Evolutionary conservation across 2,329 filamentous ascomycete genomes (phyloP).

Genomic region (Arachnopeziza araneosa): DNA sequence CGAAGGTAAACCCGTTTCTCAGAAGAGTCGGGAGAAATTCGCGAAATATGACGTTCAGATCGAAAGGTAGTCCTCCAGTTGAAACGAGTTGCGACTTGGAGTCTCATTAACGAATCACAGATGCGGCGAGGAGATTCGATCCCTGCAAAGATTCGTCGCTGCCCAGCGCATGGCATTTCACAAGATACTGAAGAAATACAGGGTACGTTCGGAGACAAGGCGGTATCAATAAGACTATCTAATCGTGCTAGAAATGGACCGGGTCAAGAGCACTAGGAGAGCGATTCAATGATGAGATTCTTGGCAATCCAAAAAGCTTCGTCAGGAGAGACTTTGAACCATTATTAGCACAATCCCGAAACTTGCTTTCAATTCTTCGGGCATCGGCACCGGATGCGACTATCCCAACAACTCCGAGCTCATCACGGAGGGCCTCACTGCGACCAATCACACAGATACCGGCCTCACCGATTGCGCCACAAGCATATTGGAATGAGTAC

Average conservation of each 20-base stretch:
- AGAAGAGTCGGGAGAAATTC: slow-evolving; percentile 25
- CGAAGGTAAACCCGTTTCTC: slow-evolving; percentile 21
- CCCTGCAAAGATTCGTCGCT: slow-evolving; percentile 64
- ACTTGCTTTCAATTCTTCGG: slow-evolving; percentile 43
- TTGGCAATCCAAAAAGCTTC: slow-evolving; percentile 65
- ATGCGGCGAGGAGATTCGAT: slow-evolving; percentile 66
- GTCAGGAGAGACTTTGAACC: slow-evolving; percentile 58
- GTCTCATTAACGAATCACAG: slow-evolving; percentile 28
- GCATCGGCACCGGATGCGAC: slow-evolving; percentile 31
- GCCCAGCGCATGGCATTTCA: slow-evolving; percentile 72
- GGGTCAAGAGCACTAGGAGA: slow-evolving; percentile 59
- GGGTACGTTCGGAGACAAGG: slow-evolving; percentile 36
- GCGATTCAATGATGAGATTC: slow-evolving; percentile 62
- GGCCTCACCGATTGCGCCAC: slow-evolving; percentile 6
- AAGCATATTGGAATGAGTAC: slow-evolving; percentile 78
- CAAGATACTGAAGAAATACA: slow-evolving; percentile 83
- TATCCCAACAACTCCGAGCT: slow-evolving; percentile 13
- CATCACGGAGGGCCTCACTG: slow-evolving; percentile 13
- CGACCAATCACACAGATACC: slow-evolving; percentile 15
- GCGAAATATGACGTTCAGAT: slow-evolving; percentile 27
- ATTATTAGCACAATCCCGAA: slow-evolving; percentile 45
- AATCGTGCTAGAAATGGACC: slow-evolving; percentile 65
- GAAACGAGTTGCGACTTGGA: neutral
- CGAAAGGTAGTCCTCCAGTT: slow-evolving; percentile 18
- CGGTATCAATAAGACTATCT: neutral